Evolutionary conservation across 2,329 filamentous ascomycete genomes (phyloP), one percentile per base, ranked within the genome.

Genomic region (Fusarium secorum): DNA sequence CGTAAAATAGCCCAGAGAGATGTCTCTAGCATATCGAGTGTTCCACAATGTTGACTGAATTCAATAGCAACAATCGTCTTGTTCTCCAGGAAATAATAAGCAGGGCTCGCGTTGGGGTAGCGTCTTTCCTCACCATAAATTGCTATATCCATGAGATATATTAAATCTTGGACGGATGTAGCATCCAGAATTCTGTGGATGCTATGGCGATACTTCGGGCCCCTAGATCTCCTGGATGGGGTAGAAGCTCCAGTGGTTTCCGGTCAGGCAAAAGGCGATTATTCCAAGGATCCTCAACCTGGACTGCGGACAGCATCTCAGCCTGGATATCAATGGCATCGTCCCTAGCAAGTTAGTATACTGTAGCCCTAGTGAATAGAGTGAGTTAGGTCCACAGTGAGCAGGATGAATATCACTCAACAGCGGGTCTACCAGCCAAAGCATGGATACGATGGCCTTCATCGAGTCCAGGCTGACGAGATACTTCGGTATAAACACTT

Each of bases 31-130:
- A 55, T 32, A 24, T 70, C 13, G 3, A 74, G 62, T 35, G 67
- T 71, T 26, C 70, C 64, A 11, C 56, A 74, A 46, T 74, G 72
- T 33, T 74, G 67, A 11, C 64, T 71, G 33, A 74, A 67, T 38
- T 53, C 35, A 17, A 74, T 53, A 33, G 20, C 46, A 18, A 53
- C n/a, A 20, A 35, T 22, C 11, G 39, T 11, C 14, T 44, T 18
- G 15, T 24, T 30, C 5, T 41, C 36, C 13, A 32, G 38, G 28
- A 74, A 62, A 17, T 51, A 30, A 48, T 74, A 74, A 18, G 70
- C 62, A n/a, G 67, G 59, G 13, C 48, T 51, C 30, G 51, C 46
- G 30, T 48, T 38, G 11, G 52, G 32, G 22, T 45, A 44, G 15
- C 49, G 26, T 14, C 30, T 24, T 14, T 32, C 14, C 22, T 28